Evolutionary conservation across 352 stramenopile genomes (phyloP).

Genomic region (Blastocystis sp.): DNA sequence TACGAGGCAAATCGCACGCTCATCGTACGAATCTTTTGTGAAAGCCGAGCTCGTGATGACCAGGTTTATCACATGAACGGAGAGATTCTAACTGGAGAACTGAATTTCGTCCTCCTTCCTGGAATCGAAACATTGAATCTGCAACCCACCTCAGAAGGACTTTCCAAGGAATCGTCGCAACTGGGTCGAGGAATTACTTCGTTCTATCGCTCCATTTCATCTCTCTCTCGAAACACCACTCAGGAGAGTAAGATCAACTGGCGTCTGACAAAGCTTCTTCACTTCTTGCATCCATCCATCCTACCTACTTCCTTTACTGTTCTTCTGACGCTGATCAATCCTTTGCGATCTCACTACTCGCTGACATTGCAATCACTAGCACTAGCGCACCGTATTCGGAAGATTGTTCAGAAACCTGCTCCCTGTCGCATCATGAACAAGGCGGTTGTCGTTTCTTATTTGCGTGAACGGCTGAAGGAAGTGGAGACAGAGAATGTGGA

Average conservation of each 20-base stretch:
- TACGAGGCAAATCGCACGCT: conserved; percentile 20
- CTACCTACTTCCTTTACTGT: neutral
- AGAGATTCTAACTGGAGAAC: neutral
- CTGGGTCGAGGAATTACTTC: neutral
- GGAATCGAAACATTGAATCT: conserved; percentile 39
- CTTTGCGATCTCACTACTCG: neutral
- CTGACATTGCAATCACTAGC: neutral
- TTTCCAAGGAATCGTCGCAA: neutral
- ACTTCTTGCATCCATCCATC: neutral
- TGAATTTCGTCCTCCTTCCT: conserved; percentile 31
- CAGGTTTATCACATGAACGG: neutral
- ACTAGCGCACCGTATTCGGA: neutral
- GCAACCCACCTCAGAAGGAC: neutral
- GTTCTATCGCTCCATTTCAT: conserved; percentile 8
- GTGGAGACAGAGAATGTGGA: neutral
- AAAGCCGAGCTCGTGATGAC: conserved; percentile 9
- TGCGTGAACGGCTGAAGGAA: neutral
- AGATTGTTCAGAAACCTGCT: neutral
- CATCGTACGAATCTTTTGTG: conserved; percentile 34
- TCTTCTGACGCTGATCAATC: neutral
- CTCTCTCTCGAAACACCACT: neutral
- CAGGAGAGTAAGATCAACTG: neutral
- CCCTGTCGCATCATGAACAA: neutral
- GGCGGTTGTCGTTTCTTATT: neutral
- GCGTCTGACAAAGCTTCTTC: neutral